These are phyloP conservation scores for Apiospora hydei DNA, from an alignment of 2,329 filamentous ascomycete genomes.

Conservation along the genomic window DNA sequence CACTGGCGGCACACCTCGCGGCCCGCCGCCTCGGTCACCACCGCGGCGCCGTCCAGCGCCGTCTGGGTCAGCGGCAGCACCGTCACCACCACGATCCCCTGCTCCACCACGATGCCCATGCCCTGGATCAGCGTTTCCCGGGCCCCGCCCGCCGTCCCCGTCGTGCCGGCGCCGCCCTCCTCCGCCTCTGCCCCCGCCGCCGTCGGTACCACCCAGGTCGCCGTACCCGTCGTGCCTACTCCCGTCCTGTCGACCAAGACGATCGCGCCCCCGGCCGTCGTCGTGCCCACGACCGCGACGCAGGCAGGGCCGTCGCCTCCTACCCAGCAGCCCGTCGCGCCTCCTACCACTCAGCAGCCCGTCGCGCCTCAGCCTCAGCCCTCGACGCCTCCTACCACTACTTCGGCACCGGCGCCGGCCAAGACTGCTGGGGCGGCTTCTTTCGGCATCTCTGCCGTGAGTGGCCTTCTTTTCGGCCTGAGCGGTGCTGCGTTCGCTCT, in stretches of 20 bases:
- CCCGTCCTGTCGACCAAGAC: not conserved
- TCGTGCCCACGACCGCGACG: not conserved
- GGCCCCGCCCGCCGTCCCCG: no score
- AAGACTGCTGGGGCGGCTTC: not conserved
- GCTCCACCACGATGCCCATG: not conserved
- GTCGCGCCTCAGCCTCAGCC: not conserved
- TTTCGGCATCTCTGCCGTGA: not conserved
- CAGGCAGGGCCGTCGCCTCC: no score
- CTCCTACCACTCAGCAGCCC: not conserved
- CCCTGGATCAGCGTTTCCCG: not conserved
- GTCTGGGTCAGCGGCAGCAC: constrained; percentile 6
- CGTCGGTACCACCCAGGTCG: not conserved
- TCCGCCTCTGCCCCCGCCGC: no score
- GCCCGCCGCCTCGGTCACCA: not conserved
- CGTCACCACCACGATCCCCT: not conserved
- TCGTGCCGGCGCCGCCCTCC: not conserved
- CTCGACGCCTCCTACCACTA: not conserved
- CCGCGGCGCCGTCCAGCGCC: not conserved
- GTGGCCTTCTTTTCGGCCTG: constrained; percentile 3
- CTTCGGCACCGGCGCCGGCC: not conserved
- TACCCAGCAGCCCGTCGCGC: no score
- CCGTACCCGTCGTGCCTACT: not conserved
- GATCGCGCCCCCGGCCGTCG: not conserved
- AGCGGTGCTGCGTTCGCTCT: not conserved
- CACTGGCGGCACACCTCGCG: not conserved